Conservation (phyloP, 140 eudicot genomes). For the Oenanthe javanica region DNA sequence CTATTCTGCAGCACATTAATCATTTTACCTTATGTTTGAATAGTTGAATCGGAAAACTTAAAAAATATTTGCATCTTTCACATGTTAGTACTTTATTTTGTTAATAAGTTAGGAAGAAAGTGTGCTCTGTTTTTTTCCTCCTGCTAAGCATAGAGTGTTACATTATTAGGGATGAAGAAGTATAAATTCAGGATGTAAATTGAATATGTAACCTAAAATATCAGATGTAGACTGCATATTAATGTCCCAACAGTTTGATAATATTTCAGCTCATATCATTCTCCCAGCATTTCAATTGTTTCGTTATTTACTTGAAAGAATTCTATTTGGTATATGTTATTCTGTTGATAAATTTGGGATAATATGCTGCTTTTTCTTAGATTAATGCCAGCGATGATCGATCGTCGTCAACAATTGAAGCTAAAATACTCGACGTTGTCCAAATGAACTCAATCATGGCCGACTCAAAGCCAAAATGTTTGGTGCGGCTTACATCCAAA, state of each 20-base stretch:
- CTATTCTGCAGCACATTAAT: neutral
- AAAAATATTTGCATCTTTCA: neutral
- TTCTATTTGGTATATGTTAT: neutral
- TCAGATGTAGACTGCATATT: neutral
- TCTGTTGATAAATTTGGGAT: conserved; percentile 1
- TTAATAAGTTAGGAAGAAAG: neutral
- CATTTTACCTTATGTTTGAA: neutral
- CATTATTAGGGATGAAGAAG: neutral
- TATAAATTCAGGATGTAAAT: neutral
- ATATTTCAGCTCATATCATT: neutral
- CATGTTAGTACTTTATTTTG: neutral
- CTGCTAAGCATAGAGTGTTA: neutral
- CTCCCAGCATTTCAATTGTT: neutral
- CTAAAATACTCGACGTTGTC: conserved; percentile 86
- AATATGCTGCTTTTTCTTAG: conserved; percentile 32
- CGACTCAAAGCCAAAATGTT: conserved; percentile 94
- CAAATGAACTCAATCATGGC: conserved; percentile 90
- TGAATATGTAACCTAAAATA: neutral
- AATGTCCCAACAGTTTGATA: neutral
- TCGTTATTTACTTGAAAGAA: neutral
- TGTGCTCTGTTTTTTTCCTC: neutral
- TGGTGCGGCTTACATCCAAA: conserved; percentile 44
- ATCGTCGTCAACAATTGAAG: conserved; percentile 68
- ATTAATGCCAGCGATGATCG: conserved; percentile 99
- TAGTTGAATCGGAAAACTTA: neutral